phyloP scores from a whole-genome alignment of 2,329 filamentous ascomycete genomes.

The Cordyceps militaris region DNA sequence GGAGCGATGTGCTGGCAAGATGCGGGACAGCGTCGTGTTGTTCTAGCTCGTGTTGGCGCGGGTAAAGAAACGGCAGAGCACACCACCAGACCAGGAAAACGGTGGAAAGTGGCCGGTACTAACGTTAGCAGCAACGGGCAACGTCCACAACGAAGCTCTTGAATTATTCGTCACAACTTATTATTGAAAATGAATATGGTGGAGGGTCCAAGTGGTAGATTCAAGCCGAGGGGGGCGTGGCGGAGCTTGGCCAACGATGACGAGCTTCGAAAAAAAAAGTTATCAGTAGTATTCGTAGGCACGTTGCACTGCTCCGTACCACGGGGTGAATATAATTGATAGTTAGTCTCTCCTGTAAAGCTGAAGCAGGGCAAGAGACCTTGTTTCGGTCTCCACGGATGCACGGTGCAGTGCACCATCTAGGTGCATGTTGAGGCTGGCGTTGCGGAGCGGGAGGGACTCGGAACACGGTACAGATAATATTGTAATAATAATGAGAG shows the following conservation, averaged over 20 bases:
- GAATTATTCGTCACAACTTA: background rate
- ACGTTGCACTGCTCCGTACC: too few relatives aligned
- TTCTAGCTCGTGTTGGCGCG: conserved; percentile 1
- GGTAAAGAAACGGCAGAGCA: background rate
- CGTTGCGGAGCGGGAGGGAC: background rate
- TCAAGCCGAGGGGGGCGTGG: background rate
- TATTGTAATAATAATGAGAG: background rate
- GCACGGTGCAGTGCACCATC: background rate
- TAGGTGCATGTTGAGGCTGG: background rate
- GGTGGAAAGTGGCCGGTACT: background rate
- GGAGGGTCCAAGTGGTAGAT: background rate
- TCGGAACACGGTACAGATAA: background rate
- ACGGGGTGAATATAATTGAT: too few relatives aligned
- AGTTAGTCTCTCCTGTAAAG: background rate
- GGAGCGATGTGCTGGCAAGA: conserved; percentile 4
- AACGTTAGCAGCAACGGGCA: conserved; percentile 6
- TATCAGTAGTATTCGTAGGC: background rate
- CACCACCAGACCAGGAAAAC: background rate
- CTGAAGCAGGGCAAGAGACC: background rate
- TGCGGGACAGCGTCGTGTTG: conserved; percentile 1
- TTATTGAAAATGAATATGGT: background rate
- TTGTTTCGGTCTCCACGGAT: conserved; percentile 1
- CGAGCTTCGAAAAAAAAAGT: background rate
- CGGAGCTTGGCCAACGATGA: background rate
- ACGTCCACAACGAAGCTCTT: background rate